These are phyloP conservation scores for Luvunga scandens DNA, from an alignment of 345 rosid genomes.

Conservation along the genomic window DNA sequence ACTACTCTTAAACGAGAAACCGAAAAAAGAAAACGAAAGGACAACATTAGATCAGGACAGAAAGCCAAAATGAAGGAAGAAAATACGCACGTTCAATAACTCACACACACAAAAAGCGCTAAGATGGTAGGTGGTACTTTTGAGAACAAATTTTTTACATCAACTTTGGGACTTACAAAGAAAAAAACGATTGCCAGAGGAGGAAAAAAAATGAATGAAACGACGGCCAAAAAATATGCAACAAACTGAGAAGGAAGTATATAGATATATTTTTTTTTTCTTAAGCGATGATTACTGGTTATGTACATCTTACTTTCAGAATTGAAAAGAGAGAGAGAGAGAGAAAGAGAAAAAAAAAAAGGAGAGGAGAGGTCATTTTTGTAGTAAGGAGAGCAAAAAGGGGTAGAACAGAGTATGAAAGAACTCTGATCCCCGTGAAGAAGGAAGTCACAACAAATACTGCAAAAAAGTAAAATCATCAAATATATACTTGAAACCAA, in stretches of 20 bases:
- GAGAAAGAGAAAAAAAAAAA: neutral
- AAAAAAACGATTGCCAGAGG: neutral
- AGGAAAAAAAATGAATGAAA: neutral
- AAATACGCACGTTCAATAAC: too few relatives aligned
- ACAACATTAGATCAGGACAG: too few relatives aligned
- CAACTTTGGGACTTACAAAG: neutral
- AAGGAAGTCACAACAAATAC: neutral
- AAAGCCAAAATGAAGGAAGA: too few relatives aligned
- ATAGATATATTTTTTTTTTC: neutral
- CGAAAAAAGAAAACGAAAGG: too few relatives aligned
- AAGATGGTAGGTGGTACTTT: neutral
- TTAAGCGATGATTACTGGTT: neutral
- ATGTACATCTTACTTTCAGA: neutral
- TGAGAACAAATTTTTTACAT: neutral
- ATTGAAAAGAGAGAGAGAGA: too few relatives aligned
- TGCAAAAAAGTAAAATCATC: neutral
- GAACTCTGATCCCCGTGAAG: neutral
- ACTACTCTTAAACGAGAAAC: too few relatives aligned
- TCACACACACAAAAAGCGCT: neutral
- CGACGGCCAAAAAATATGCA: neutral
- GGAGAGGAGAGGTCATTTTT: neutral
- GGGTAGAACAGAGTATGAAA: neutral
- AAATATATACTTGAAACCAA: too few relatives aligned
- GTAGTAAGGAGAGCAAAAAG: too few relatives aligned
- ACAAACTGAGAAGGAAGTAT: neutral